These are phyloP conservation scores for Lachancea nothofagi DNA, from an alignment of 805 yeast genomes.

Conservation along the genomic window DNA sequence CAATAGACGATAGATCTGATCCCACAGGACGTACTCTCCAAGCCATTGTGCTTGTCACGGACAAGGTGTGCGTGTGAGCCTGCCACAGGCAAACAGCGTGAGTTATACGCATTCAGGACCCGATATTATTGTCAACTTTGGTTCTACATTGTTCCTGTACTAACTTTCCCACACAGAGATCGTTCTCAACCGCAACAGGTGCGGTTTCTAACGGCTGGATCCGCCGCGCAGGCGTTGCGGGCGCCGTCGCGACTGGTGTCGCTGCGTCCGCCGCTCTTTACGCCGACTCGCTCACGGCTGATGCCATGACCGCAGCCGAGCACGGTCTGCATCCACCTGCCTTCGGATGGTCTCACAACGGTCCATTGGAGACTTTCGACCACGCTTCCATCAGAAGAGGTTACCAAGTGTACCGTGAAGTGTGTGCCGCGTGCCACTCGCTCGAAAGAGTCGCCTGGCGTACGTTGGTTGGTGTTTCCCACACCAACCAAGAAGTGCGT, in stretches of 20 bases:
- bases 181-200: constrained; percentile 25
- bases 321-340: constrained; percentile 97
- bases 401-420: constrained; percentile 97
- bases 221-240: constrained; percentile 41
- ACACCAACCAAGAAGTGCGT: constrained; percentile 82
- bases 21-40: not conserved
- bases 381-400: constrained; percentile 98
- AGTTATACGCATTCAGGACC: constrained; percentile 10
- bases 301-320: constrained; percentile 98
- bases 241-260: constrained; percentile 64
- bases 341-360: constrained; percentile 89
- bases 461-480: constrained; percentile 94
- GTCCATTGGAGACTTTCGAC: constrained; percentile 86
- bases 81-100: no score
- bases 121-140: constrained; percentile 8
- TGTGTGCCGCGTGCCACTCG: constrained; percentile 98
- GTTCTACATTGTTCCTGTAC: no score
- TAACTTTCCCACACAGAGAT: constrained; percentile 12
- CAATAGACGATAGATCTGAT: no score
- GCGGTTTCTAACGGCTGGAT: constrained; percentile 3
- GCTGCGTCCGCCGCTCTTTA: constrained; percentile 77
- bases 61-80: no score
- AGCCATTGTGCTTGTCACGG: not conserved
- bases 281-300: constrained; percentile 80
- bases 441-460: constrained; percentile 97